phyloP scores from a whole-genome alignment of 768 basidiomycete genomes.

The Leccinum ochraceum region DNA sequence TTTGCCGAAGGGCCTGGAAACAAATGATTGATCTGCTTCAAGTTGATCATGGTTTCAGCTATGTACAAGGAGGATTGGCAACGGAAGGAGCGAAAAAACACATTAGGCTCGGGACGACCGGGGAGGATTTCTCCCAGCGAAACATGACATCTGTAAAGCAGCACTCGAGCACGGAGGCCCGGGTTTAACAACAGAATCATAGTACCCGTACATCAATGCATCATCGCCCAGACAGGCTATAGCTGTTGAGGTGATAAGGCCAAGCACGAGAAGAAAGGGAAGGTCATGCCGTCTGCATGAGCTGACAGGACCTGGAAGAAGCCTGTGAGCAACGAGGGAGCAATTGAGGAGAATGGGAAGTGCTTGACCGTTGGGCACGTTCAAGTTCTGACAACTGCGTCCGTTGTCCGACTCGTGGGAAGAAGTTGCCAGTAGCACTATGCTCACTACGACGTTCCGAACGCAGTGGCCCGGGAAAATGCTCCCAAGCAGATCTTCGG shows the following conservation, averaged over 20 bases:
- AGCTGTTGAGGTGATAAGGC: conserved; percentile 39
- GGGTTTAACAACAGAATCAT: conserved; percentile 54
- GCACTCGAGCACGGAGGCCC: conserved; percentile 54
- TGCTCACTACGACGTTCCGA: conserved; percentile 70
- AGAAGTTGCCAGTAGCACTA: no score
- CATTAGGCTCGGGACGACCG: conserved; percentile 40
- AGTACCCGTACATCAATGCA: conserved; percentile 36
- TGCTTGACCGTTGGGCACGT: neutral
- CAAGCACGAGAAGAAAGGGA: neutral
- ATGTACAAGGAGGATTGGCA: no score
- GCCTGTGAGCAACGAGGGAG: conserved; percentile 14
- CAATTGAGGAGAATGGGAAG: conserved; percentile 1
- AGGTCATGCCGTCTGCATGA: conserved; percentile 59
- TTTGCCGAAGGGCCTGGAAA: no score
- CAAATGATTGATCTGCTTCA: no score
- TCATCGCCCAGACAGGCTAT: conserved; percentile 62
- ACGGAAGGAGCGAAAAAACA: no score
- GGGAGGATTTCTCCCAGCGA: conserved; percentile 66
- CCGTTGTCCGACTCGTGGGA: no score
- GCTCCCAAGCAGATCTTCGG: conserved; percentile 86
- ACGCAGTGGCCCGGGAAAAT: conserved; percentile 52
- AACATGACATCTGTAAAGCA: conserved; percentile 71
- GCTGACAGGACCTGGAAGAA: conserved; percentile 49
- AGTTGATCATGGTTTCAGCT: no score
- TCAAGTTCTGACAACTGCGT: no score